Evolutionary conservation across 176 grass and related monocot species (phyloP), one percentile per base, ranked within the genome.

Genomic region (Chrysopogon serrulatus): DNA sequence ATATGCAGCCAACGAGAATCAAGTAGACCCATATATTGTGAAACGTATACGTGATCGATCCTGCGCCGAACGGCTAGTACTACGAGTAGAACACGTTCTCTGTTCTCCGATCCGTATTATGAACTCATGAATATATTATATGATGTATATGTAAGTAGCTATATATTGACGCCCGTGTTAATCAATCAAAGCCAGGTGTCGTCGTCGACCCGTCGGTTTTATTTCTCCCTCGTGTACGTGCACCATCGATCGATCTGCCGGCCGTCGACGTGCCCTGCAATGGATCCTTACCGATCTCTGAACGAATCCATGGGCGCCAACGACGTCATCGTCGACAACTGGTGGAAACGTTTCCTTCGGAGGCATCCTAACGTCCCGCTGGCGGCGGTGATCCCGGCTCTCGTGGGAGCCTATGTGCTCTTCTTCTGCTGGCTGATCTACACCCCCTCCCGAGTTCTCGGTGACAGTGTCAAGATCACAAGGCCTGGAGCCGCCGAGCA

Each of bases 401-500:
- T 34, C 19, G 10, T n/a, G 35, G 34, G 9, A 10, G 34, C 36
- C 34, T 16, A 15, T 21, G 0, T 57, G 49, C 32, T 57, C 32
- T 1, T 76, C 8, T 0, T 36, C 60, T 68, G 6, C 34, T 68
- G 35, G 65, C 65, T 39, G 18, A 4, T 23, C 18, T 68, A 68
- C 65, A 2, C 0, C 34, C 73, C 43, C n/a, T n/a, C 23, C n/a
- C 5, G 71, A 84, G 60, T 66, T 84, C 82, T 76, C 32, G 3
- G 82, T 47, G 6, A 54, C 60, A 5, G 32, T 84, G 44, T 32
- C 44, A 10, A 47, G 60, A 9, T 21, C 27, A 10, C 21, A 66
- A 4, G 82, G 82, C 59, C 82, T 76, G 3, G 71, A 51, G 16
- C 59, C 49, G 80, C 80, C 47, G 4, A 51, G 81, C 57, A 3